A percentile compares a stretch with the other conserved stretches of the same genome.
Conservation (phyloP, 2,329 filamentous ascomycete genomes). For the Aspergillus sp. region DNA sequence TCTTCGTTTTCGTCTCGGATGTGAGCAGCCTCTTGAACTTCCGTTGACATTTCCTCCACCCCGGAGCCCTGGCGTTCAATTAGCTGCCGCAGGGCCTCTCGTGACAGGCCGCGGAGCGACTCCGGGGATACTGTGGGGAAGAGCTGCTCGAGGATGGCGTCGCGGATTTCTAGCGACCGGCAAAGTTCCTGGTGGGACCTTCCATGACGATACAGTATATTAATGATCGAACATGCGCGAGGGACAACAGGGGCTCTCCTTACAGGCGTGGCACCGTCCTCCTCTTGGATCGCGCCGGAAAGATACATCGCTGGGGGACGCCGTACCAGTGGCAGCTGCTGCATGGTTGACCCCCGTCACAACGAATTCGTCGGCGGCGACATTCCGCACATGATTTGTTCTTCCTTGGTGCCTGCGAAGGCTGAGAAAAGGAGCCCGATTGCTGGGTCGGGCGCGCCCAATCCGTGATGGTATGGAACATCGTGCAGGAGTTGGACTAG, state of each 20-base stretch:
- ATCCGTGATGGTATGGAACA: background rate
- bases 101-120: background rate
- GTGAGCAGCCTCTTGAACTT: background rate
- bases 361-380: conserved; percentile 8
- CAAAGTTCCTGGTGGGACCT: background rate
- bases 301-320: conserved; percentile 6
- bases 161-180: background rate
- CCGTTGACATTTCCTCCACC: background rate
- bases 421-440: background rate
- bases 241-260: background rate
- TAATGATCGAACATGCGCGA: background rate
- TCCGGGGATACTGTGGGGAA: background rate
- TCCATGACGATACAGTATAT: background rate
- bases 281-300: conserved; percentile 1
- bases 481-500: background rate
- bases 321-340: conserved; percentile 8
- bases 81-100: background rate
- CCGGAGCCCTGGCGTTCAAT: background rate
- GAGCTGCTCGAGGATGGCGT: background rate
- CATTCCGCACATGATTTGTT: conserved; percentile 10
- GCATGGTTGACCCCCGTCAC: conserved; percentile 7
- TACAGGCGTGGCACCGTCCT: background rate
- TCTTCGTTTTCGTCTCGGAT: background rate
- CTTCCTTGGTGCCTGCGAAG: background rate
- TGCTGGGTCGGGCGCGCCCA: background rate